A percentile compares a stretch with the other conserved stretches of the same genome.
phyloP scores from a whole-genome alignment of 2,329 filamentous ascomycete species.

The Alternaria angustiovoidea region DNA sequence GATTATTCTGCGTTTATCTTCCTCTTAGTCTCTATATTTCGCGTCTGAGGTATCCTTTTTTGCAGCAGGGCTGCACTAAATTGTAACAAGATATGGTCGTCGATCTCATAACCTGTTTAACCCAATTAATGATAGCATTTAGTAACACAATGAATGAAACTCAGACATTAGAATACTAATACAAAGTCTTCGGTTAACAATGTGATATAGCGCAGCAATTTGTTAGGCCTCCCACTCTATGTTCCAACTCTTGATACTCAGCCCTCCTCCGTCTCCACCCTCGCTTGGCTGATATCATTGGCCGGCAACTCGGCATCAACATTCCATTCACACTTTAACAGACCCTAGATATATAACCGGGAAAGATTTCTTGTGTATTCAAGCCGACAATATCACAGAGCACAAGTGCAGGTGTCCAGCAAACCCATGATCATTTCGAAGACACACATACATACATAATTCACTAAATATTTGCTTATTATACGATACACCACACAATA shows the following conservation, averaged over 20 bases:
- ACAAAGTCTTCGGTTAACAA: not conserved
- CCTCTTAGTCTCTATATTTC: not conserved
- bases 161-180: not conserved
- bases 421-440: not conserved
- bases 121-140: not conserved
- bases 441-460: not conserved
- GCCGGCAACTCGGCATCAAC: slow-evolving; percentile 17
- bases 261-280: not conserved
- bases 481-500: not conserved
- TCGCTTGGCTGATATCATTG: slow-evolving; percentile 24
- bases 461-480: not conserved
- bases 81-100: not conserved
- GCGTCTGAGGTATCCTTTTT: not conserved
- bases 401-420: not conserved
- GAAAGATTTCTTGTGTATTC: not conserved
- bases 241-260: not conserved
- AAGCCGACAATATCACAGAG: not conserved
- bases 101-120: not conserved
- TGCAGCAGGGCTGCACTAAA: not conserved
- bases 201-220: not conserved
- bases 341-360: not conserved
- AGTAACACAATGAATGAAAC: not conserved
- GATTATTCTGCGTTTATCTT: not conserved
- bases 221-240: not conserved
- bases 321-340: not conserved